These are phyloP conservation scores for Coniella lustricola DNA, from an alignment of 2,329 filamentous ascomycete genomes.

Conservation along the genomic window DNA sequence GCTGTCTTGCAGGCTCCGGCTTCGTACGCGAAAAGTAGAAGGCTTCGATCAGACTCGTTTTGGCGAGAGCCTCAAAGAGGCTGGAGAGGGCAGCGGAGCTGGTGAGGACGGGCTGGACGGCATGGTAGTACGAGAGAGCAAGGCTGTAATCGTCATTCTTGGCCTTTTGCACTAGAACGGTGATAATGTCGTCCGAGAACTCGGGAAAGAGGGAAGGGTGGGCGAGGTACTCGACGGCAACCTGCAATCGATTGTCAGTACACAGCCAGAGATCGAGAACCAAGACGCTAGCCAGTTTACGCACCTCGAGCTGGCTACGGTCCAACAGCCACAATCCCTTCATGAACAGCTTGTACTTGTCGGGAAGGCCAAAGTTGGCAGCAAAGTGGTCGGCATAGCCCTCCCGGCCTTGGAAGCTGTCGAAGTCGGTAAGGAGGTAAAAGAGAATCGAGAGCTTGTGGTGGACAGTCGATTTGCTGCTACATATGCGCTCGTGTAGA, in stretches of 20 bases:
- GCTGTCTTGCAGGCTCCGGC: conserved; percentile 52
- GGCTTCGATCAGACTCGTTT: conserved; percentile 62
- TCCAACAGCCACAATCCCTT: conserved; percentile 79
- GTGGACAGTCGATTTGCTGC: conserved; percentile 57
- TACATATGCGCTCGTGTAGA: conserved; percentile 64
- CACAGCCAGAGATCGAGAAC: not conserved
- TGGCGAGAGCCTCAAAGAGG: conserved; percentile 63
- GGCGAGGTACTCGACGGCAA: conserved; percentile 67
- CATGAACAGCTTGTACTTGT: conserved; percentile 73
- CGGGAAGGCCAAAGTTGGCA: conserved; percentile 56
- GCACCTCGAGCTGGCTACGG: conserved; percentile 57
- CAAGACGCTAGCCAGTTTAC: conserved; percentile 7
- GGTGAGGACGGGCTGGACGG: conserved; percentile 65
- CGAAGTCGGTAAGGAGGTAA: conserved; percentile 74
- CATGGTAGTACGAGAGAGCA: conserved; percentile 71
- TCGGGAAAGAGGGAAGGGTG: conserved; percentile 74
- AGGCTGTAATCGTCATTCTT: conserved; percentile 53
- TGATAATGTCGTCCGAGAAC: conserved; percentile 76
- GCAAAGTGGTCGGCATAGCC: conserved; percentile 52
- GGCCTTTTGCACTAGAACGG: conserved; percentile 56
- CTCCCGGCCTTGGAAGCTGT: conserved; percentile 37
- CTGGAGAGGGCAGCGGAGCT: conserved; percentile 53
- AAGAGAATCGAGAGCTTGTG: conserved; percentile 79
- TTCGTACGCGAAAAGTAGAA: conserved; percentile 66
- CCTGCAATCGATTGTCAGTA: conserved; percentile 28